These are phyloP conservation scores for Aspergillus tubingensis DNA, from an alignment of 2,329 filamentous ascomycete species.

Conservation along the genomic window DNA sequence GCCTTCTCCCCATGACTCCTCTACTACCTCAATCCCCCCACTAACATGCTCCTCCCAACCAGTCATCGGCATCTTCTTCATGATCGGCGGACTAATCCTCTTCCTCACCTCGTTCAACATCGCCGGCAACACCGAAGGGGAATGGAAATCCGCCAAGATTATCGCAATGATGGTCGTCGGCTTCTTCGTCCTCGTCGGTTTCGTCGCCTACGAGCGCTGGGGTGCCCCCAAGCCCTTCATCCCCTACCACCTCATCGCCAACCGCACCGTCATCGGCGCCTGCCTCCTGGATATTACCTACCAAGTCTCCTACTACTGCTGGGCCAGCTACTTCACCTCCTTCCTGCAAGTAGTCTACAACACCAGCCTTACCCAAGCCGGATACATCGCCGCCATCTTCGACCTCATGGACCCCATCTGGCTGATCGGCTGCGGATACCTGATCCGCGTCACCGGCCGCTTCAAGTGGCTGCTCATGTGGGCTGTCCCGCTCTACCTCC, in stretches of 20 bases:
- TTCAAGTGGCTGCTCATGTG: constrained; percentile 54
- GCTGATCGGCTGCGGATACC: constrained; percentile 54
- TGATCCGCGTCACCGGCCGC: constrained; percentile 50
- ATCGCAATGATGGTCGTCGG: constrained; percentile 57
- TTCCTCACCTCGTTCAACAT: constrained; percentile 51
- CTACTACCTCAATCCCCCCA: neutral
- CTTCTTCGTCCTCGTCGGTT: constrained; percentile 52
- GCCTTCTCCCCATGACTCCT: neutral
- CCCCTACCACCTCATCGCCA: constrained; percentile 43
- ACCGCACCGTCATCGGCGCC: constrained; percentile 31
- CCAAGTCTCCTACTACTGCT: constrained; percentile 24
- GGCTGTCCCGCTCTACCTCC: constrained; percentile 51
- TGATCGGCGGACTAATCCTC: constrained; percentile 61
- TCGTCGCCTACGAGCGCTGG: constrained; percentile 56
- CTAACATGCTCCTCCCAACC: neutral
- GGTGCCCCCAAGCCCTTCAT: constrained; percentile 42
- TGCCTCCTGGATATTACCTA: constrained; percentile 29
- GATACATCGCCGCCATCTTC: constrained; percentile 51
- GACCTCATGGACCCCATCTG: constrained; percentile 57
- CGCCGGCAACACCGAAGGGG: constrained; percentile 31
- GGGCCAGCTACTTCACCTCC: constrained; percentile 37
- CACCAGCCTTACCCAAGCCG: constrained; percentile 33
- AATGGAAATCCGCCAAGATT: constrained; percentile 45
- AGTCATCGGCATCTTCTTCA: constrained; percentile 58
- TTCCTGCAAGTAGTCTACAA: constrained; percentile 42